These are phyloP conservation scores for Kwoniella pini DNA, from an alignment of 768 basidiomycete species.

Conservation along the genomic window DNA sequence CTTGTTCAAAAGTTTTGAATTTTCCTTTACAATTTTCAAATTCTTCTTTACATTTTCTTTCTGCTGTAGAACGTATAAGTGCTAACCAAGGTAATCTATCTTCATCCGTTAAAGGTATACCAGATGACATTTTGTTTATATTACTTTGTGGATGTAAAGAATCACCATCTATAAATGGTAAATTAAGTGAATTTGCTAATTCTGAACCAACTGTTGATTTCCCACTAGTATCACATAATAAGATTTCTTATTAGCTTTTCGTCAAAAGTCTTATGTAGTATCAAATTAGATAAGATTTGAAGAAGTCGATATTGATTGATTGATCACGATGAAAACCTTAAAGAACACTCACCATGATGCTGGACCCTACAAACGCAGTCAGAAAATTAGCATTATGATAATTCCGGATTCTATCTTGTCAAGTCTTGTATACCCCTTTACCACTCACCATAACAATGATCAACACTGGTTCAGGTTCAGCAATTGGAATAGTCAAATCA, in stretches of 20 bases:
- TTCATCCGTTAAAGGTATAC: conserved; percentile 71
- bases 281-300: background rate
- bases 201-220: conserved; percentile 62
- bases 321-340: no score
- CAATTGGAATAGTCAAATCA: conserved; percentile 45
- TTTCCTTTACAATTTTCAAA: conserved; percentile 34
- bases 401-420: conserved; percentile 56
- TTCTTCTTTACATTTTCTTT: conserved; percentile 55
- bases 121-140: conserved; percentile 81
- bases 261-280: no score
- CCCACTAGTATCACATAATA: conserved; percentile 37
- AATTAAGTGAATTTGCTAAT: conserved; percentile 63
- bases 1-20: conserved; percentile 18
- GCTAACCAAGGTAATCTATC: conserved; percentile 87
- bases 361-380: conserved; percentile 51
- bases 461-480: conserved; percentile 49
- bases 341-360: conserved; percentile 45
- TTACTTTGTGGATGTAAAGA: conserved; percentile 78
- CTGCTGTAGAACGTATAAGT: conserved; percentile 67
- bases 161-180: conserved; percentile 87
- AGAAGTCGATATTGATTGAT: background rate
- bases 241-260: no score
- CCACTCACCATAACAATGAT: conserved; percentile 57
- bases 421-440: background rate
- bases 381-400: background rate